Percentiles rank a stretch among this genome's conserved stretches.
These are phyloP conservation scores for Tausonia pullulans DNA, from an alignment of 1,284 basidiomycete genomes.

Conservation along the genomic window DNA sequence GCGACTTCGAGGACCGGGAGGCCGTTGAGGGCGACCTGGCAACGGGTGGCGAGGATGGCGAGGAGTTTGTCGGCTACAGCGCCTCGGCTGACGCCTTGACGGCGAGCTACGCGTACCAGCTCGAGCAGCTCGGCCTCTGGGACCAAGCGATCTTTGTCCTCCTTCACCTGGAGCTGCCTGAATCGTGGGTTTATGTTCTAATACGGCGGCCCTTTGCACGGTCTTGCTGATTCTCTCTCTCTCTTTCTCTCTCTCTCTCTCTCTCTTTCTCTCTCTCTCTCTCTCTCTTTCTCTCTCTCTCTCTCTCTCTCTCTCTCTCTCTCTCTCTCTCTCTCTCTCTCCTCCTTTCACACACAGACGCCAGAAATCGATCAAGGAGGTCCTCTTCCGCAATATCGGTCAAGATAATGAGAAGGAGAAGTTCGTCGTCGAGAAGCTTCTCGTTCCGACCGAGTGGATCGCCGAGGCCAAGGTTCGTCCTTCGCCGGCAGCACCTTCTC, in stretches of 20 bases:
- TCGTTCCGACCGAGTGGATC: constrained; percentile 75
- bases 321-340: no score
- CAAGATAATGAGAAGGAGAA: constrained; percentile 55
- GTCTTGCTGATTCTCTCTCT: no score
- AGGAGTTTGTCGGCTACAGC: constrained; percentile 57
- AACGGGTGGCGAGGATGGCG: constrained; percentile 35
- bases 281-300: no score
- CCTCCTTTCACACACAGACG: constrained; percentile 40
- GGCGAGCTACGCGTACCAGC: constrained; percentile 71
- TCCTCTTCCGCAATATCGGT: constrained; percentile 59
- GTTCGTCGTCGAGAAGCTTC: constrained; percentile 63
- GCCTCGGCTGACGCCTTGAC: constrained; percentile 72
- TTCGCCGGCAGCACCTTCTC: background rate
- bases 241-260: background rate
- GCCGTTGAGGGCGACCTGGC: constrained; percentile 28
- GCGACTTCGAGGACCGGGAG: constrained; percentile 72
- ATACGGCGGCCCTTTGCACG: no score
- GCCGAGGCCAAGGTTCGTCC: constrained; percentile 64
- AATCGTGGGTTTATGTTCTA: constrained; percentile 46
- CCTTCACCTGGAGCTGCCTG: constrained; percentile 69
- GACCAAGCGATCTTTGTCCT: constrained; percentile 82
- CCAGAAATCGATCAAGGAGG: constrained; percentile 64
- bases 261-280: no score
- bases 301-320: no score
- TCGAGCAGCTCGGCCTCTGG: constrained; percentile 70